Evolutionary conservation across 495 filamentous ascomycete genomes (phyloP), one percentile per base, ranked within the genome.

Genomic region (Corynascus novoguineensis): DNA sequence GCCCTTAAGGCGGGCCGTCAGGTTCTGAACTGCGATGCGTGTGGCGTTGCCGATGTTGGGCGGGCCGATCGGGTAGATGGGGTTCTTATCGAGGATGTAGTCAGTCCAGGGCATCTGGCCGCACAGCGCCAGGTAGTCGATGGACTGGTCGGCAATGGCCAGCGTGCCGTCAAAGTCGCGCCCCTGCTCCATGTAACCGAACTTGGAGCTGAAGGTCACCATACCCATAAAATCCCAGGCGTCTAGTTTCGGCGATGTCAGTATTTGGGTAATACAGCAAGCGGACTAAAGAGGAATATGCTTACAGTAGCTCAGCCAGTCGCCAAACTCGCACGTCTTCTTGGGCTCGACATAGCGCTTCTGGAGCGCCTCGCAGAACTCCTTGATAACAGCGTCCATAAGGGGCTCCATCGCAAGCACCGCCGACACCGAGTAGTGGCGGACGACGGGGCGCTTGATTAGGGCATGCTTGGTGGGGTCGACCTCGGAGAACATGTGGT

Each of bases 201-300:
- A 67, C 58, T 62, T 63, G 27, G 62, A 57, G 57, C 64, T 68
- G 60, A 77, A 77, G 14, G 71, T 72, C 17, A 77, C 69, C 17
- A 76, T 71, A 21, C 73, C 70, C 61, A 79, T 72, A 1, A 75
- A 68, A 37, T 78, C 74, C 50, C 75, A 78, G 2, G 68, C 63
- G 46, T 64, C 61, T 64, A n/a, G n/a, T n/a, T n/a, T n/a, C n/a
- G 21, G 5, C 1, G 3, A 0, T 5, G 48, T 44, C n/a, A 50
- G 34, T 35, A 4, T 24, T 14, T 40, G 25, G 6, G n/a, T n/a
- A 6, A 1, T 9, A 10, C n/a, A 4, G 4, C 10, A 15, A 44
- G 19, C 0, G 17, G 9, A 41, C 2, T 5, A 24, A 34, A 14
- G 0, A 5, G 27, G 40, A 3, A 7, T n/a, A 10, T 27, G 51